Evolutionary conservation across 345 rosid species (phyloP).

Genomic region (Hypericum perforatum): DNA sequence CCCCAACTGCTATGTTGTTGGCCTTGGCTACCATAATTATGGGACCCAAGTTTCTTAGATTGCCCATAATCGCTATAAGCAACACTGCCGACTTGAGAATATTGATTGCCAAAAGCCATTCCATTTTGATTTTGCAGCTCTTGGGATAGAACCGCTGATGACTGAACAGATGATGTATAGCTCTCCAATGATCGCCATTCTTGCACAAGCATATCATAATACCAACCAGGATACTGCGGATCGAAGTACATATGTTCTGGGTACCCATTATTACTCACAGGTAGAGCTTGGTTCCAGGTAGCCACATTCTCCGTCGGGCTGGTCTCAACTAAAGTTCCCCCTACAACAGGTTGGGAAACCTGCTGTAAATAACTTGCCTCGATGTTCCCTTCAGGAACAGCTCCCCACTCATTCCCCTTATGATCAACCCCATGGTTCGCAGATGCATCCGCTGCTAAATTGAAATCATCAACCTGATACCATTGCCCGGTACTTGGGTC

Average conservation of each 20-base stretch:
- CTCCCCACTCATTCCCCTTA: slow-evolving; percentile 32
- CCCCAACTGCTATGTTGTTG: slow-evolving; percentile 41
- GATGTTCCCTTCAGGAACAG: slow-evolving; percentile 33
- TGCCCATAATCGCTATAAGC: slow-evolving; percentile 31
- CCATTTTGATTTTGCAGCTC: slow-evolving; percentile 57
- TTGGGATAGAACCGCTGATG: slow-evolving; percentile 27
- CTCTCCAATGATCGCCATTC: slow-evolving; percentile 69
- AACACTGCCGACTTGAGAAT: slow-evolving; percentile 25
- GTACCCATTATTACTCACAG: slow-evolving; percentile 51
- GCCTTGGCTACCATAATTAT: slow-evolving; percentile 31
- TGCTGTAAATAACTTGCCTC: slow-evolving; percentile 58
- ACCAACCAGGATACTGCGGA: slow-evolving; percentile 92
- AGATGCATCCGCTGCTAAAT: slow-evolving; percentile 21
- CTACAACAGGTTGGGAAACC: slow-evolving; percentile 39
- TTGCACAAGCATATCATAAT: slow-evolving; percentile 57
- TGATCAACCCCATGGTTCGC: slow-evolving; percentile 22
- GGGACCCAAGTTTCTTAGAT: slow-evolving; percentile 29
- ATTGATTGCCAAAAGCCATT: slow-evolving; percentile 21
- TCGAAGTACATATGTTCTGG: slow-evolving; percentile 89
- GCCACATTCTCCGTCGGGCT: slow-evolving; percentile 47
- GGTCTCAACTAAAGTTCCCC: slow-evolving; percentile 31
- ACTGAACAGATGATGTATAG: slow-evolving; percentile 47
- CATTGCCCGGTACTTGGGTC: slow-evolving; percentile 70
- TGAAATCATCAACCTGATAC: slow-evolving; percentile 56
- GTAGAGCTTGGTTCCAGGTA: slow-evolving; percentile 59